Evolutionary conservation across 345 rosid genomes (phyloP).

Genomic region (Aurinia saxatilis): DNA sequence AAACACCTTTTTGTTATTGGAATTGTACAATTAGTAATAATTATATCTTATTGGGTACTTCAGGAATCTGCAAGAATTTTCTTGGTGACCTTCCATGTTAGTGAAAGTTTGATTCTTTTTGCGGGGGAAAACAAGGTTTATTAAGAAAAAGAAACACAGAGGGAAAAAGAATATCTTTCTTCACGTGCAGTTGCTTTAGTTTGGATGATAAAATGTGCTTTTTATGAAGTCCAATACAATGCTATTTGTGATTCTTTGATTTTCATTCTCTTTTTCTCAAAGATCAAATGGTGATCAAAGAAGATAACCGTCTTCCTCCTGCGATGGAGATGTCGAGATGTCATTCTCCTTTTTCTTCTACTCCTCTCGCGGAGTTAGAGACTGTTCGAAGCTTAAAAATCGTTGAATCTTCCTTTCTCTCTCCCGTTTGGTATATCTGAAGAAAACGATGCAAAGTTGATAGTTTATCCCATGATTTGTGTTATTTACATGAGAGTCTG

Average conservation of each 20-base stretch:
- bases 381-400: conserved; percentile 13
- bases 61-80: not conserved
- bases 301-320: conserved; percentile 5
- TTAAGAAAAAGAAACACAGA: not conserved
- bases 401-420: not conserved
- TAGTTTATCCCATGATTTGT: not conserved
- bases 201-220: not conserved
- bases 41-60: conserved; percentile 1
- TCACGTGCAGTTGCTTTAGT: conserved; percentile 1
- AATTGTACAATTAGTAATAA: conserved; percentile 25
- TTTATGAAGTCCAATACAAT: not conserved
- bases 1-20: conserved; percentile 15
- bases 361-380: conserved; percentile 19
- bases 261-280: too few relatives aligned
- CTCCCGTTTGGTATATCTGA: conserved; percentile 20
- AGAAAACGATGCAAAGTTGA: not conserved
- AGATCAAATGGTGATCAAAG: conserved; percentile 11
- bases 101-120: conserved; percentile 16
- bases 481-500: not conserved
- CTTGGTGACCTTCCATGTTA: conserved; percentile 5
- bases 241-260: not conserved
- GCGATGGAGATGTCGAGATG: not conserved
- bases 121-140: not conserved
- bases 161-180: conserved; percentile 10
- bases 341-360: conserved; percentile 1